Conservation (phyloP, 306 rosid genomes). For the Cicer bijugum region DNA sequence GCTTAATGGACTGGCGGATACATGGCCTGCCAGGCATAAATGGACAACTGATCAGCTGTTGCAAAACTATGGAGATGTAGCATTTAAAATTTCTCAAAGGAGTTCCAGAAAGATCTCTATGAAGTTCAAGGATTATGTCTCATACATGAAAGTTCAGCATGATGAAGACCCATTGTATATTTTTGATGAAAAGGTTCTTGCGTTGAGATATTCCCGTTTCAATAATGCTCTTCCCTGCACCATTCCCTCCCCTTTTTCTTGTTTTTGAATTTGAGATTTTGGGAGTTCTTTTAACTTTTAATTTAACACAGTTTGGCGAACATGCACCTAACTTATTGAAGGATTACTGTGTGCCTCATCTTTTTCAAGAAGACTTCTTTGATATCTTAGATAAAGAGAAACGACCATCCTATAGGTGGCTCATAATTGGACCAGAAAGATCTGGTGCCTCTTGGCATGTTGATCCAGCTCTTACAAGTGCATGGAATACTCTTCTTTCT, state of each 20-base stretch:
- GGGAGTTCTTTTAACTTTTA: constrained; percentile 39
- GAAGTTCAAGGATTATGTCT: constrained; percentile 82
- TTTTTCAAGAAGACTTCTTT: constrained; percentile 89
- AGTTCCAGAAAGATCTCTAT: constrained; percentile 65
- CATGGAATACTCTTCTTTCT: constrained; percentile 94
- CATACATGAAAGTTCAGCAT: constrained; percentile 79
- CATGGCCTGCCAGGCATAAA: constrained; percentile 85
- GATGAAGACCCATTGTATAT: constrained; percentile 98
- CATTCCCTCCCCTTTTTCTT: constrained; percentile 37
- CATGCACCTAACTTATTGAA: constrained; percentile 80
- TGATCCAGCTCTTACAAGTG: constrained; percentile 99
- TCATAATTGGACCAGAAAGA: constrained; percentile 95
- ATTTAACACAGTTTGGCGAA: constrained; percentile 80
- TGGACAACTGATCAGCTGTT: constrained; percentile 83
- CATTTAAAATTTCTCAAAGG: constrained; percentile 87
- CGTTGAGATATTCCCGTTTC: constrained; percentile 40
- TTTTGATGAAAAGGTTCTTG: constrained; percentile 87
- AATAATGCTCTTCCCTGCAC: constrained; percentile 22
- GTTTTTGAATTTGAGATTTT: constrained; percentile 38
- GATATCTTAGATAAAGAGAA: constrained; percentile 74
- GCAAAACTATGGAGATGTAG: constrained; percentile 68
- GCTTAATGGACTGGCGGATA: constrained; percentile 75
- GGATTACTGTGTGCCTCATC: constrained; percentile 85
- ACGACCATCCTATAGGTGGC: constrained; percentile 96
- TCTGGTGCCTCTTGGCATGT: constrained; percentile 99